Percentiles rank a stretch among this genome's conserved stretches.
phyloP scores from a whole-genome alignment of 78 protist genomes.

The Dictyostelium firmibasis region DNA sequence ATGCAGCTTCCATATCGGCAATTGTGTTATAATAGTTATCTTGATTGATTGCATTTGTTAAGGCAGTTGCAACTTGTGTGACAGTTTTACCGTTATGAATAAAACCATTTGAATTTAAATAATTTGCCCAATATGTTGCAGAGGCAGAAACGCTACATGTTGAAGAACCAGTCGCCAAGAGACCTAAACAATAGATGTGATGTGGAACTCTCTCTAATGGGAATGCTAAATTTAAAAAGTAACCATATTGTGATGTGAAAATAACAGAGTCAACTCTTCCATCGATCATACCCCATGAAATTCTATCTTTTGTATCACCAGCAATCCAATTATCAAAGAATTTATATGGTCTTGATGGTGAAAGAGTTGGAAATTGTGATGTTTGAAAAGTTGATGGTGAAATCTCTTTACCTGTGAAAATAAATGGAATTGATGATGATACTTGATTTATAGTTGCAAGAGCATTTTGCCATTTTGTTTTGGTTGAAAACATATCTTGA shows the following conservation, averaged over 20 bases:
- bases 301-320: slow-evolving; percentile 7
- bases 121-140: slow-evolving; percentile 4
- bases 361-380: slow-evolving; percentile 22
- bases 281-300: slow-evolving; percentile 56
- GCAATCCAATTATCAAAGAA: slow-evolving; percentile 63
- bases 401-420: slow-evolving; percentile 29
- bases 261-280: background rate
- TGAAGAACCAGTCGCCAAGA: background rate
- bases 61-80: background rate
- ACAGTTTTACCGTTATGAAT: slow-evolving; percentile 24
- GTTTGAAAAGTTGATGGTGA: background rate
- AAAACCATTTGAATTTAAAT: slow-evolving; percentile 11
- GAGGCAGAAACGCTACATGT: background rate
- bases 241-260: slow-evolving; percentile 19
- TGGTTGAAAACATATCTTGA: background rate
- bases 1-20: slow-evolving; percentile 45
- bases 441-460: background rate
- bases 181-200: slow-evolving; percentile 31
- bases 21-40: background rate
- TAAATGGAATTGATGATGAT: background rate
- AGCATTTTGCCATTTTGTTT: slow-evolving; percentile 2
- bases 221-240: slow-evolving; percentile 10
- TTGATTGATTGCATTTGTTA: background rate
- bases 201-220: slow-evolving; percentile 45
- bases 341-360: background rate